phyloP scores from a whole-genome alignment of 345 rosid species.

The Gossypium mustelinum region DNA sequence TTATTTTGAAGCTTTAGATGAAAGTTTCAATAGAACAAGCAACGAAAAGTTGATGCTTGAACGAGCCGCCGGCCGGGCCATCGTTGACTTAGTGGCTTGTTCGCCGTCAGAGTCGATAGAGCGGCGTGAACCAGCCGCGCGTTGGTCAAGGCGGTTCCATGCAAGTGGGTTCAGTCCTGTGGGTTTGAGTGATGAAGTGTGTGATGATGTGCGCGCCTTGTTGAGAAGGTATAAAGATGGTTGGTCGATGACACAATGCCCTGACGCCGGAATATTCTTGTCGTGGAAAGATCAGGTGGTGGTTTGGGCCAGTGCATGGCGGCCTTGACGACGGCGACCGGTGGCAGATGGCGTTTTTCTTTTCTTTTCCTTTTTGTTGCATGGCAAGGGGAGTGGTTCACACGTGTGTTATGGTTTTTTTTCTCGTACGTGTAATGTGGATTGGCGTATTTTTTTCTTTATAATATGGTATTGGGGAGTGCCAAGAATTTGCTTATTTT shows the following conservation, averaged over 20 bases:
- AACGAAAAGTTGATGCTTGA: conserved; percentile 87
- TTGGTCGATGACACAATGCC: conserved; percentile 73
- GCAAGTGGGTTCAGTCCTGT: conserved; percentile 50
- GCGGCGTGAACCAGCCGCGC: conserved; percentile 69
- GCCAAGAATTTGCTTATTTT: conserved; percentile 20
- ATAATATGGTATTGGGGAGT: neutral
- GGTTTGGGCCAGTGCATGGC: conserved; percentile 97
- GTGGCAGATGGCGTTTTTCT: neutral
- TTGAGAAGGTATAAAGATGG: conserved; percentile 93
- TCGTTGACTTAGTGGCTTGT: conserved; percentile 84
- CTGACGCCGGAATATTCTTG: conserved; percentile 82
- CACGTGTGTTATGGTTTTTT: conserved; percentile 34
- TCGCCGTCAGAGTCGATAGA: conserved; percentile 56
- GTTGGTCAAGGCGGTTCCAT: conserved; percentile 69
- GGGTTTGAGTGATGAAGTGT: conserved; percentile 74
- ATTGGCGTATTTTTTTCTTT: conserved; percentile 6
- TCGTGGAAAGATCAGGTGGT: conserved; percentile 92
- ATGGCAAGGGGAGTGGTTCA: conserved; percentile 17
- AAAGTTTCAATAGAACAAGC: conserved; percentile 73
- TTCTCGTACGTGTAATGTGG: conserved; percentile 44
- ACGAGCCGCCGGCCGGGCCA: conserved; percentile 67
- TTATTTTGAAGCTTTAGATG: conserved; percentile 81
- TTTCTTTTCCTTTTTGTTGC: neutral
- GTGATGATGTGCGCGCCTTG: conserved; percentile 87
- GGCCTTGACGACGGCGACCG: conserved; percentile 38